Evolutionary conservation across 208 protist species (phyloP).

Genomic region (Trypanosoma scelopori): DNA sequence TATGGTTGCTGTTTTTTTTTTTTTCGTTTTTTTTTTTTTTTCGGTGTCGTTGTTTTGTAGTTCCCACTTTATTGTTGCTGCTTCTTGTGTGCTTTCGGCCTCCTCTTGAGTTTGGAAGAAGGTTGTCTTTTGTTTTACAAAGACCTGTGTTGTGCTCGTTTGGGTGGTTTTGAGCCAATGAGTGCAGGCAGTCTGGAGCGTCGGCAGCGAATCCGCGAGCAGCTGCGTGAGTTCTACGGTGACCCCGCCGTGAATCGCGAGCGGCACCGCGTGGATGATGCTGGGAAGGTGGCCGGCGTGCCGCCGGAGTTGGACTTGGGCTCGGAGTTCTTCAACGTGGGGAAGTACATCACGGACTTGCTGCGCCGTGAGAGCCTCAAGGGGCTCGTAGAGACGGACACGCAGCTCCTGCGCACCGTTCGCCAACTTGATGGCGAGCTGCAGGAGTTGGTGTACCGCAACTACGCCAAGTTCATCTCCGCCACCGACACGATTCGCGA

Average conservation of each 20-base stretch:
- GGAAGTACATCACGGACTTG: slow-evolving; percentile 77
- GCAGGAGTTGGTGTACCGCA: slow-evolving; percentile 99
- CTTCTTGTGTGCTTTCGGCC: slow-evolving; percentile 7
- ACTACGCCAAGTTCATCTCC: slow-evolving; percentile 99
- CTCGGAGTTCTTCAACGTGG: slow-evolving; percentile 83
- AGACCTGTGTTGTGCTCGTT: neutral
- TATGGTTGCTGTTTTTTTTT: neutral
- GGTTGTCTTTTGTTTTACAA: neutral
- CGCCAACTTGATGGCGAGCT: slow-evolving; percentile 93
- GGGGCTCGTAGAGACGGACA: slow-evolving; percentile 80
- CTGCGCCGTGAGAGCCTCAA: slow-evolving; percentile 69
- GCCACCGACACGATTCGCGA: slow-evolving; percentile 97
- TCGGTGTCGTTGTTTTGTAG: slow-evolving; percentile 3
- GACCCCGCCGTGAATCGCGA: slow-evolving; percentile 37
- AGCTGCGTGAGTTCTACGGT: slow-evolving; percentile 85
- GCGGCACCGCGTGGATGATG: neutral
- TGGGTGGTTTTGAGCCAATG: slow-evolving; percentile 16
- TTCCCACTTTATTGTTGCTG: slow-evolving; percentile 17
- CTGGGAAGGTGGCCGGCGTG: slow-evolving; percentile 13
- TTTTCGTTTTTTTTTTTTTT: slow-evolving; percentile 14
- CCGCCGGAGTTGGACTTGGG: slow-evolving; percentile 75
- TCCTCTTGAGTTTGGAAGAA: neutral
- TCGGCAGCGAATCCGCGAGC: slow-evolving; percentile 61
- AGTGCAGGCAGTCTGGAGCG: slow-evolving; percentile 37
- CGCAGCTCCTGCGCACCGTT: slow-evolving; percentile 69